phyloP scores from a whole-genome alignment of 148 eudicot species.

The Silene uniflora region DNA sequence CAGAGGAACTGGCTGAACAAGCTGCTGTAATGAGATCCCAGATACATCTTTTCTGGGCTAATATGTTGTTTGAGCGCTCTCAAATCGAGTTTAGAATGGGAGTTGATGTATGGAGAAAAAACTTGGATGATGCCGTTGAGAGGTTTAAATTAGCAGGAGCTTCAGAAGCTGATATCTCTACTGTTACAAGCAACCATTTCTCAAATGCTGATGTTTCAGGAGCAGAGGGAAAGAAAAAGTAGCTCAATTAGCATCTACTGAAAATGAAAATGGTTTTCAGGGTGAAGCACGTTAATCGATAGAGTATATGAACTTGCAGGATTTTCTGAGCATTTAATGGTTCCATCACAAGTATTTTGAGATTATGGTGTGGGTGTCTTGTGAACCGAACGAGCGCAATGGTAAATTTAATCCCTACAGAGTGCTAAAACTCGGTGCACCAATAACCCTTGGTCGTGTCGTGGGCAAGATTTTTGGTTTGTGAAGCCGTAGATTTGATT shows the following conservation, averaged over 20 bases:
- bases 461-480: background rate
- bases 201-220: constrained; percentile 44
- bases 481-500: constrained; percentile 5
- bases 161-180: constrained; percentile 70
- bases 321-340: constrained; percentile 3
- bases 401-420: background rate
- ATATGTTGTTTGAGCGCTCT: constrained; percentile 87
- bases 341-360: constrained; percentile 3
- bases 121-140: constrained; percentile 65
- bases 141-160: constrained; percentile 93
- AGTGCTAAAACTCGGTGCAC: background rate
- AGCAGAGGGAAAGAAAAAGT: constrained; percentile 41
- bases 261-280: constrained; percentile 22
- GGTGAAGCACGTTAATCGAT: constrained; percentile 17
- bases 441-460: background rate
- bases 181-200: constrained; percentile 74
- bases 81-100: constrained; percentile 76
- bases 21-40: constrained; percentile 91
- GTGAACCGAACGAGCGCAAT: constrained; percentile 3
- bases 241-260: constrained; percentile 17
- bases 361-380: constrained; percentile 6
- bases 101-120: constrained; percentile 58
- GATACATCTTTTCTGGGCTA: constrained; percentile 94
- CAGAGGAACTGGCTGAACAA: constrained; percentile 84
- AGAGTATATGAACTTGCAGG: background rate